Percentiles rank a stretch among this genome's conserved stretches.
Conservation (phyloP, 177 flowering plant species). For the Vitis hybrid region DNA sequence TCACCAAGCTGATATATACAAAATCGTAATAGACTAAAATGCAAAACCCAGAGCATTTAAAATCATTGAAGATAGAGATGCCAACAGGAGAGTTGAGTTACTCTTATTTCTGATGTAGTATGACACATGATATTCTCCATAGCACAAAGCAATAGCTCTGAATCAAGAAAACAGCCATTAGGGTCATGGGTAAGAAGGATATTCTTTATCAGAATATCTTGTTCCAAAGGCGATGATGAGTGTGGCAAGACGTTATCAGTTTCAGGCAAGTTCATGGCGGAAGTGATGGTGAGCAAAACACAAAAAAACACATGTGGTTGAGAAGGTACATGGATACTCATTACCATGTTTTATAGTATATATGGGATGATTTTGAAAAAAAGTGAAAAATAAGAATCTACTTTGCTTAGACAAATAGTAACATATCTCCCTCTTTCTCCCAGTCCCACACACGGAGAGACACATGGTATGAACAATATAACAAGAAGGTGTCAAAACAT, state of each 20-base stretch:
- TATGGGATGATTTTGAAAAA: too few species aligned
- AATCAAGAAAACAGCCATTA: conserved; percentile 59
- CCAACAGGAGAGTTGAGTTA: neutral
- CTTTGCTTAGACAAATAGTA: too few species aligned
- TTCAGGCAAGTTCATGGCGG: conserved; percentile 20
- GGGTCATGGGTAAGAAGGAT: conserved; percentile 64
- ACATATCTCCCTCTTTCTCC: too few species aligned
- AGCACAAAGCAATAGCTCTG: conserved; percentile 41
- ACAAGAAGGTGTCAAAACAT: neutral
- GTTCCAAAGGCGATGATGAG: conserved; percentile 14
- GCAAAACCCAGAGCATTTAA: neutral
- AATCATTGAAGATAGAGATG: neutral
- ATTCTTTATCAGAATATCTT: conserved; percentile 42
- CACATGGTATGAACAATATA: neutral
- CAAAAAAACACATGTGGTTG: too few species aligned
- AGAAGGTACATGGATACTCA: too few species aligned
- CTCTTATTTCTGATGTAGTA: conserved; percentile 20
- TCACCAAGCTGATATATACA: too few species aligned
- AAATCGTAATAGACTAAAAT: too few species aligned
- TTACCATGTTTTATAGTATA: too few species aligned
- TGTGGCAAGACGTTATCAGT: neutral
- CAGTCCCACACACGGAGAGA: too few species aligned
- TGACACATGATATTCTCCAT: conserved; percentile 45
- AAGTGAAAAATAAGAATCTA: too few species aligned
- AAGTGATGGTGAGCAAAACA: neutral